Conservation (phyloP, 768 basidiomycete genomes). For the Boletus barrowsii region DNA sequence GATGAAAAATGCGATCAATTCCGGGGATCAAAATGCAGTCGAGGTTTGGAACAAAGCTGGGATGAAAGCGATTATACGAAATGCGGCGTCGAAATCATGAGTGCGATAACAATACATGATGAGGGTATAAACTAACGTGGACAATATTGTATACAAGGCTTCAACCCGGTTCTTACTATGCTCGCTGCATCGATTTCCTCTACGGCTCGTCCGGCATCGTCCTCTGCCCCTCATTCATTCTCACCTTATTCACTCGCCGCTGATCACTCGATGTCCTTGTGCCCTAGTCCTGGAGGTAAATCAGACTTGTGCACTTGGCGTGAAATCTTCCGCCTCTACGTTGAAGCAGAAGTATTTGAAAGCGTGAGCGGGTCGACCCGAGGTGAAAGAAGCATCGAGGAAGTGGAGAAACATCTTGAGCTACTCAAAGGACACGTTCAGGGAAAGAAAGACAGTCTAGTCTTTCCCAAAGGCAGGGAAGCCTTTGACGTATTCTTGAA, state of each 20-base stretch:
- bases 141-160: slow-evolving; percentile 31
- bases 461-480: slow-evolving; percentile 50
- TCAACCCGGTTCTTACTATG: slow-evolving; percentile 43
- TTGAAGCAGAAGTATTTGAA: slow-evolving; percentile 86
- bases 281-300: slow-evolving; percentile 37
- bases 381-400: slow-evolving; percentile 68
- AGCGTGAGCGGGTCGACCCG: slow-evolving; percentile 56
- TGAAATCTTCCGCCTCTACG: slow-evolving; percentile 84
- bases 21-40: slow-evolving; percentile 43
- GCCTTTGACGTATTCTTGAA: slow-evolving; percentile 70
- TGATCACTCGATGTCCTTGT: slow-evolving; percentile 29
- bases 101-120: slow-evolving; percentile 8
- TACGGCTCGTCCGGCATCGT: slow-evolving; percentile 33
- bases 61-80: slow-evolving; percentile 8
- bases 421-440: slow-evolving; percentile 60
- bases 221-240: slow-evolving; percentile 30
- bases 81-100: background rate
- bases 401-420: slow-evolving; percentile 63
- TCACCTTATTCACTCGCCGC: slow-evolving; percentile 29
- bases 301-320: slow-evolving; percentile 84
- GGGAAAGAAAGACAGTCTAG: slow-evolving; percentile 49
- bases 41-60: slow-evolving; percentile 60
- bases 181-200: slow-evolving; percentile 42
- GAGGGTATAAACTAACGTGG: slow-evolving; percentile 14
- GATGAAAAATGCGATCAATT: slow-evolving; percentile 33